These are phyloP conservation scores for Stevia rebaudiana DNA, from an alignment of 140 eudicot species.

Conservation along the genomic window DNA sequence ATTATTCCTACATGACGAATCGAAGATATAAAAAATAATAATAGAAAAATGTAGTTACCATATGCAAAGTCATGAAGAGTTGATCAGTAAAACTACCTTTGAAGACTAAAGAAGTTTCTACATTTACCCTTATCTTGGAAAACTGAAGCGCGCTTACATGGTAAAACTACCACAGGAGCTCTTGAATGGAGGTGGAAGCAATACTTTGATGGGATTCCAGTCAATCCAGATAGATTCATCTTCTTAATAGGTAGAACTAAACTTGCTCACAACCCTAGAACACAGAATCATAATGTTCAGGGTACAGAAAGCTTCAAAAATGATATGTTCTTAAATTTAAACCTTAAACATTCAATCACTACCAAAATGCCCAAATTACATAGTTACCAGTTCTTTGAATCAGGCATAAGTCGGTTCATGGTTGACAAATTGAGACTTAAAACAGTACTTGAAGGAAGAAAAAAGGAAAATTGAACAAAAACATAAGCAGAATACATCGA, in stretches of 20 bases:
- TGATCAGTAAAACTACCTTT: conserved; percentile 40
- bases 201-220: conserved; percentile 48
- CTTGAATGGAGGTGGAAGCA: conserved; percentile 39
- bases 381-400: not conserved
- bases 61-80: conserved; percentile 11
- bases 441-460: not conserved
- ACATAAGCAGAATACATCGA: not conserved
- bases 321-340: not conserved
- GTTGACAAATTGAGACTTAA: not conserved
- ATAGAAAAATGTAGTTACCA: not conserved
- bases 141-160: conserved; percentile 29
- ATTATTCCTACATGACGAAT: conserved; percentile 21
- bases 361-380: not conserved
- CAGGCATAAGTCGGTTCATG: not conserved
- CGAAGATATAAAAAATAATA: conserved; percentile 12
- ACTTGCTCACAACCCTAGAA: conserved; percentile 16
- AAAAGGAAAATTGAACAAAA: not conserved
- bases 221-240: conserved; percentile 61
- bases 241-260: conserved; percentile 2
- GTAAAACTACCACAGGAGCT: conserved; percentile 35
- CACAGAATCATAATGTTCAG: not conserved
- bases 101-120: conserved; percentile 15
- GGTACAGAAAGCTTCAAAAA: not conserved
- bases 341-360: not conserved
- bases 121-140: conserved; percentile 27